These are phyloP conservation scores for Phellopilus nigrolimitatus DNA, from an alignment of 1,284 basidiomycete species.

Conservation along the genomic window DNA sequence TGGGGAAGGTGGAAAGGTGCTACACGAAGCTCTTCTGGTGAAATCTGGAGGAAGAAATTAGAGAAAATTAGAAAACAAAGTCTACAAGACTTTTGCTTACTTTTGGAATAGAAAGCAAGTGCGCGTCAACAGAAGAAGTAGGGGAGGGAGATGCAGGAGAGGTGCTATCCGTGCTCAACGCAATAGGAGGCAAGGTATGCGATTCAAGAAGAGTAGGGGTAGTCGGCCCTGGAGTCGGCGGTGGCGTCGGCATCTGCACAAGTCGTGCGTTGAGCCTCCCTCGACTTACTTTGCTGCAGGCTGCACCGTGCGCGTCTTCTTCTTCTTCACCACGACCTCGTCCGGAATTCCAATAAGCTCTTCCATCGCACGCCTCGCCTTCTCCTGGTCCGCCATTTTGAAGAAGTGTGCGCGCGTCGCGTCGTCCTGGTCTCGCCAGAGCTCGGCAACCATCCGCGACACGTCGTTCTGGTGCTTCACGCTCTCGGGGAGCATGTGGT, in stretches of 20 bases:
- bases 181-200: not conserved
- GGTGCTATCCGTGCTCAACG: not conserved
- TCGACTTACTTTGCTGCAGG: not conserved
- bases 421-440: constrained; percentile 3
- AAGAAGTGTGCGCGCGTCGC: constrained; percentile 3
- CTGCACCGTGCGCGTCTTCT: not conserved
- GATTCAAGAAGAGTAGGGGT: too few species aligned
- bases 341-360: not conserved
- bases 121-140: not conserved
- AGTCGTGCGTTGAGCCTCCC: not conserved
- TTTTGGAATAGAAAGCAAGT: too few species aligned
- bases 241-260: constrained; percentile 2
- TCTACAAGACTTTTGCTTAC: too few species aligned
- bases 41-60: too few species aligned
- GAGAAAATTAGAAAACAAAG: too few species aligned
- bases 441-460: constrained; percentile 2
- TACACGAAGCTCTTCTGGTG: not conserved
- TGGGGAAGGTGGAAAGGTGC: not conserved
- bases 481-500: not conserved
- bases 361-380: not conserved
- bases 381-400: constrained; percentile 2
- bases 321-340: not conserved
- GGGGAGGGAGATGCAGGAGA: not conserved
- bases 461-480: constrained; percentile 12
- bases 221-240: not conserved